Base-by-base conservation (phyloP, 2,329 filamentous ascomycete genomes). In the Aspergillus neotritici region DNA sequence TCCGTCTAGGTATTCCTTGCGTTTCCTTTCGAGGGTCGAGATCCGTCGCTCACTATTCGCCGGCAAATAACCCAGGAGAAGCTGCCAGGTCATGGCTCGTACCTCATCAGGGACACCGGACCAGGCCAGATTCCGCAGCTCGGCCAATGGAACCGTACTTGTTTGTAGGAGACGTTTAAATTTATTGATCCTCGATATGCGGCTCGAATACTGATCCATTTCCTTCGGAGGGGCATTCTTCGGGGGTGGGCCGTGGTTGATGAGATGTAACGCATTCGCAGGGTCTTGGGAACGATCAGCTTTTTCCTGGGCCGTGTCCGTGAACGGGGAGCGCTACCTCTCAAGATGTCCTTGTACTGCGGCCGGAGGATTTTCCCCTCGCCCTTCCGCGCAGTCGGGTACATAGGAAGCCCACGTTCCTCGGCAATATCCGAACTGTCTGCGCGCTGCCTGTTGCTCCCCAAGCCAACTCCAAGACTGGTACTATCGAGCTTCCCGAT, bases 11-110 rank as follows among this genome's bases (percentile, higher is more conserved):
- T 98, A 98, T 64, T 98, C 94, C 62, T 91, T 96, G 40, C 93
- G 82, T 67, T 98, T 98, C 46, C 93, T 78, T 63, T 98, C 93
- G 8, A 98, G 74, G 0, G 90, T 93, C 1, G 87, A 80, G 6
- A 97, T 87, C 41, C 94, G 81, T 50, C 93, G 79, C 64, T 98
- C 94, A 56, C 89, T 94, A 61, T 89, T 96, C n/a, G 91, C 94
- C 1, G 94, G 93, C 4, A 98, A 78, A 65, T 98, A 98, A 45
- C 91, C 93, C 16, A 98, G 79, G 14, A 98, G 76, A 16, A 98
- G 76, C 67, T 97, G 90, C 93, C 93, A 98, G n/a, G 91, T 93
- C 85, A 98, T 96, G 39, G 93, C 88, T 43, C 94, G 87, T 13
- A 98, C 89, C 70, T 98, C 94, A 56, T 88, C 84, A 0, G 93